Percentiles rank a stretch among this genome's conserved stretches.
phyloP scores from a whole-genome alignment of 148 eudicot species.

The Chenopodium album region DNA sequence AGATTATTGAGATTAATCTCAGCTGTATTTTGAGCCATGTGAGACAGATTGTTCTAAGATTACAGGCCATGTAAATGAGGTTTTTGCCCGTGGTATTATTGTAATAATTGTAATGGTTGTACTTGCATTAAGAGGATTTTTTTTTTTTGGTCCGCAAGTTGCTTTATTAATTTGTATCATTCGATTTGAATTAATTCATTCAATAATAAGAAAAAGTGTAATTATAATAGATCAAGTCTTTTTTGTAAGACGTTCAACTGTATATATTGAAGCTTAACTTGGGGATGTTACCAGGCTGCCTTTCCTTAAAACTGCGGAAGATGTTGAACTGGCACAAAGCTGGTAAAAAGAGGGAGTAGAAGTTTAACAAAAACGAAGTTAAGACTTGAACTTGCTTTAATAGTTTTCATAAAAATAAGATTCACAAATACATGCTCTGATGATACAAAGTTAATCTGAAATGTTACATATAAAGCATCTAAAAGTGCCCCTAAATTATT shows the following conservation, averaged over 20 bases:
- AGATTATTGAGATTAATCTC: slow-evolving; percentile 1
- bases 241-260: no score
- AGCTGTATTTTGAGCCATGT: not conserved
- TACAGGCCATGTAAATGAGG: not conserved
- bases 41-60: not conserved
- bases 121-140: no score
- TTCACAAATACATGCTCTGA: not conserved
- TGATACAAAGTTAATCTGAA: not conserved
- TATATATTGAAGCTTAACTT: slow-evolving; percentile 2
- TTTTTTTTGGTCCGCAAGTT: not conserved
- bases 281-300: not conserved
- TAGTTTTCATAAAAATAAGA: slow-evolving; percentile 2
- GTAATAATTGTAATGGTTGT: slow-evolving; percentile 14
- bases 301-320: not conserved
- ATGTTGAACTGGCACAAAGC: not conserved
- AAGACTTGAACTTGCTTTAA: not conserved
- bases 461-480: not conserved
- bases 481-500: not conserved
- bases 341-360: not conserved
- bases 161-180: not conserved
- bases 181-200: not conserved
- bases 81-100: slow-evolving; percentile 1
- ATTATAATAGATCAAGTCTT: no score
- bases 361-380: not conserved
- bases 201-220: no score